These are phyloP conservation scores for Jatropha multifida DNA, from an alignment of 441 rosid species.

Conservation along the genomic window DNA sequence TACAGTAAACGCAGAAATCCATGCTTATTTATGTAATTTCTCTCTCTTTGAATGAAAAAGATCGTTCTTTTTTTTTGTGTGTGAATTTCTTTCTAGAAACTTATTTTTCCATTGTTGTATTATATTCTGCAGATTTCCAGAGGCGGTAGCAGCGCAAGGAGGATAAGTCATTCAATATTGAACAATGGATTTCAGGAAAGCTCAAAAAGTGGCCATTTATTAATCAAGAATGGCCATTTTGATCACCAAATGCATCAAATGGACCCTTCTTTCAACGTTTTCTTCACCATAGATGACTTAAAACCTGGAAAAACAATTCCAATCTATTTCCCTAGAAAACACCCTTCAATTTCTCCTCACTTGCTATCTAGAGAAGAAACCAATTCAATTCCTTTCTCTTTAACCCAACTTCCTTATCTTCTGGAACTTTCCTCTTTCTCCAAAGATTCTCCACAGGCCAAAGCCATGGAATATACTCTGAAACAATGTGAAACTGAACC, in stretches of 20 bases:
- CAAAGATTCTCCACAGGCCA: slow-evolving; percentile 60
- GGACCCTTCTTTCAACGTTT: slow-evolving; percentile 43
- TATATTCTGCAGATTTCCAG: slow-evolving; percentile 16
- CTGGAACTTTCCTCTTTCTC: slow-evolving; percentile 58
- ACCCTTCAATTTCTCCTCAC: slow-evolving; percentile 45
- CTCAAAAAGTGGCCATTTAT: neutral
- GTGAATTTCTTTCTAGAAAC: neutral
- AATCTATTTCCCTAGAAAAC: slow-evolving; percentile 42
- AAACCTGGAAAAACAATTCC: slow-evolving; percentile 43
- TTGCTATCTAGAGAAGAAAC: slow-evolving; percentile 64
- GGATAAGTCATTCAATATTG: neutral
- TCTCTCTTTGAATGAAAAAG: too few relatives aligned
- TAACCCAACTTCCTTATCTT: slow-evolving; percentile 43
- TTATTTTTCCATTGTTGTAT: neutral
- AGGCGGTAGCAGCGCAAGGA: slow-evolving; percentile 14
- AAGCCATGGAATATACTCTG: slow-evolving; percentile 61
- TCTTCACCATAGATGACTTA: slow-evolving; percentile 53
- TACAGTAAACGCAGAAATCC: too few relatives aligned
- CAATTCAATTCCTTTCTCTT: slow-evolving; percentile 62
- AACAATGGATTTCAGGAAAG: neutral
- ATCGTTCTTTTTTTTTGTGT: neutral
- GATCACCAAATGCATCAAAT: slow-evolving; percentile 21
- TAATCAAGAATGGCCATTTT: slow-evolving; percentile 8
- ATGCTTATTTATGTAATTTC: too few relatives aligned
- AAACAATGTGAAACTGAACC: slow-evolving; percentile 47